phyloP scores from a whole-genome alignment of 176 grass and related monocot genomes.

The Rhynchospora tenuis region DNA sequence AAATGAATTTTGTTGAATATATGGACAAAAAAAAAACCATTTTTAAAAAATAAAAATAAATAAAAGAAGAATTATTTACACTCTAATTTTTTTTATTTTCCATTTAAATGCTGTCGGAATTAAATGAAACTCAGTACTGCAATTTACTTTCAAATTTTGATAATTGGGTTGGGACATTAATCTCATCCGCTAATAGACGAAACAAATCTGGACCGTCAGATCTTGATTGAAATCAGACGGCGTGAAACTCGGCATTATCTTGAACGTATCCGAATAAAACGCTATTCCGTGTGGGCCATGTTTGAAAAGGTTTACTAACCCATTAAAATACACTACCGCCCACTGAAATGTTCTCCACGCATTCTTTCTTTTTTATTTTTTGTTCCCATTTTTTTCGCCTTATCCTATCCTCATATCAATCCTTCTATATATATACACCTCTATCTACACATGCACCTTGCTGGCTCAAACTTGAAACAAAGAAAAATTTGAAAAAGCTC shows the following conservation, averaged over 20 bases:
- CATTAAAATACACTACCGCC: constrained; percentile 10
- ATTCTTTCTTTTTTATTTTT: not conserved
- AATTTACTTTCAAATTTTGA: too few species aligned
- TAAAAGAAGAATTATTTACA: not conserved
- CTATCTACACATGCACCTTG: not conserved
- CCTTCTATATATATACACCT: constrained; percentile 7
- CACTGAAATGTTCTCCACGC: constrained; percentile 27
- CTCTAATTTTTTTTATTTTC: too few species aligned
- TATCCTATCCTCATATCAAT: not conserved
- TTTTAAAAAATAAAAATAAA: not conserved
- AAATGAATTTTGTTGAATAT: not conserved
- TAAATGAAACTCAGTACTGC: too few species aligned
- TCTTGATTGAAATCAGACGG: not conserved
- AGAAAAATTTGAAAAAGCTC: not conserved
- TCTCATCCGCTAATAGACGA: not conserved
- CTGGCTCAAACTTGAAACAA: not conserved
- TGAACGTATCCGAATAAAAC: not conserved
- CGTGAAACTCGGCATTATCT: not conserved
- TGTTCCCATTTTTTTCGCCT: not conserved
- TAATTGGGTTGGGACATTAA: too few species aligned
- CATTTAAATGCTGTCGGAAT: too few species aligned
- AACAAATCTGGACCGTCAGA: not conserved
- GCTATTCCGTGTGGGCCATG: not conserved
- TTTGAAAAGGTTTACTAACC: not conserved
- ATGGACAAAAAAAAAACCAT: not conserved